phyloP scores from a whole-genome alignment of 352 stramenopile species.

The Pythium phragmiticola region DNA sequence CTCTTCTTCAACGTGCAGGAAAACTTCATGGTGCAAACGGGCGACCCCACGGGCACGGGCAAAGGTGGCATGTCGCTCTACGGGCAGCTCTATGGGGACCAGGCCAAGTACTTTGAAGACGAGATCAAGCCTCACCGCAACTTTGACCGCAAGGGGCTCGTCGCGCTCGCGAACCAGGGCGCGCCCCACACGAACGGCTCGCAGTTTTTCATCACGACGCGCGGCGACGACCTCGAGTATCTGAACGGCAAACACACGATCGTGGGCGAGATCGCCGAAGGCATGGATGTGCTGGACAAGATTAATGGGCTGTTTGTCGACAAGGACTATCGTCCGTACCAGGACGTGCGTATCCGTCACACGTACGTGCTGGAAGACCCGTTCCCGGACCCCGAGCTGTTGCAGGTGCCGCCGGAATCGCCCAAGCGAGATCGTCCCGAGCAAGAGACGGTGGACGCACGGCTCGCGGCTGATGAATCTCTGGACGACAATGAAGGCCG shows the following conservation, averaged over 20 bases:
- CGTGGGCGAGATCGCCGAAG: constrained; percentile 92
- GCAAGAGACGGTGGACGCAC: constrained; percentile 89
- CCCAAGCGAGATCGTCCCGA: constrained; percentile 85
- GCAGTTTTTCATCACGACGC: constrained; percentile 98
- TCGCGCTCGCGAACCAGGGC: constrained; percentile 84
- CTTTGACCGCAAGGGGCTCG: constrained; percentile 53
- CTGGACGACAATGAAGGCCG: constrained; percentile 72
- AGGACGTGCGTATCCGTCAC: constrained; percentile 96
- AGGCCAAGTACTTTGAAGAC: constrained; percentile 79
- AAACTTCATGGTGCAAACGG: constrained; percentile 92
- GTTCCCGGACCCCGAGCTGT: constrained; percentile 66
- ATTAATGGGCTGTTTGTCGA: constrained; percentile 96
- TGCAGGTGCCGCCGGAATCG: constrained; percentile 81
- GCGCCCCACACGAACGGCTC: constrained; percentile 73
- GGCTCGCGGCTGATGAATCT: constrained; percentile 90
- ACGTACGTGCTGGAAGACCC: constrained; percentile 88
- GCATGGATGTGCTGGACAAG: constrained; percentile 93
- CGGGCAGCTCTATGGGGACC: constrained; percentile 88
- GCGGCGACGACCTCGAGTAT: constrained; percentile 87
- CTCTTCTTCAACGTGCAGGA: constrained; percentile 97
- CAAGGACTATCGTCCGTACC: constrained; percentile 92
- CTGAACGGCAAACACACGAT: constrained; percentile 91
- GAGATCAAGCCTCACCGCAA: constrained; percentile 56
- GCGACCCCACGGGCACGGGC: constrained; percentile 93
- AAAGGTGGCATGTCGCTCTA: constrained; percentile 93